Conservation (phyloP, 495 filamentous ascomycete species). For the Chaetomium tenue region DNA sequence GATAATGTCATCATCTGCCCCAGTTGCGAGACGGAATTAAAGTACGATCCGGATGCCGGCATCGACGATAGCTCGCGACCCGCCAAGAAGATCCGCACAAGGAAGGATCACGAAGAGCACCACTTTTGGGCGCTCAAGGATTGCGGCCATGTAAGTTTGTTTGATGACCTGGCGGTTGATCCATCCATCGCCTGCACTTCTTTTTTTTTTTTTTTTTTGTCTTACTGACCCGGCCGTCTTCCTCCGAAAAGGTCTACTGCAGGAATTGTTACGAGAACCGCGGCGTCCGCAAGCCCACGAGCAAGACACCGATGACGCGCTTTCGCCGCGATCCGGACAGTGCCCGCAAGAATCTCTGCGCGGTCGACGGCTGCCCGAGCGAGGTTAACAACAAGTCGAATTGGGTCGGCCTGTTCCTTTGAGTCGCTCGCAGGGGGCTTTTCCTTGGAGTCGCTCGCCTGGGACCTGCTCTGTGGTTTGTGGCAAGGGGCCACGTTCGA, state of each 20-base stretch:
- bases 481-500: neutral
- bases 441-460: conserved; percentile 36
- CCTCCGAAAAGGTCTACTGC: conserved; percentile 45
- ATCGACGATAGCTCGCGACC: conserved; percentile 25
- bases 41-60: conserved; percentile 44
- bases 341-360: conserved; percentile 38
- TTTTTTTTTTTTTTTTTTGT: too few species aligned
- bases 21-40: conserved; percentile 47
- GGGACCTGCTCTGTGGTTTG: neutral
- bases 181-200: neutral
- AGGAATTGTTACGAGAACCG: conserved; percentile 43
- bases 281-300: conserved; percentile 10
- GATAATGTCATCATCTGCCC: conserved; percentile 46
- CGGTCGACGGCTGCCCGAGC: conserved; percentile 44
- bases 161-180: neutral
- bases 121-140: conserved; percentile 52
- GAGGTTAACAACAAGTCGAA: conserved; percentile 39
- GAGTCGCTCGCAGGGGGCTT: conserved; percentile 39
- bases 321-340: conserved; percentile 25
- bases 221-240: conserved; percentile 6
- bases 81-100: conserved; percentile 39
- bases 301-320: conserved; percentile 31
- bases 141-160: conserved; percentile 48
- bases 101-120: conserved; percentile 47
- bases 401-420: conserved; percentile 51